Evolutionary conservation across 768 basidiomycete genomes (phyloP), one percentile per base, ranked within the genome.

Genomic region (Peribolospora baueri): DNA sequence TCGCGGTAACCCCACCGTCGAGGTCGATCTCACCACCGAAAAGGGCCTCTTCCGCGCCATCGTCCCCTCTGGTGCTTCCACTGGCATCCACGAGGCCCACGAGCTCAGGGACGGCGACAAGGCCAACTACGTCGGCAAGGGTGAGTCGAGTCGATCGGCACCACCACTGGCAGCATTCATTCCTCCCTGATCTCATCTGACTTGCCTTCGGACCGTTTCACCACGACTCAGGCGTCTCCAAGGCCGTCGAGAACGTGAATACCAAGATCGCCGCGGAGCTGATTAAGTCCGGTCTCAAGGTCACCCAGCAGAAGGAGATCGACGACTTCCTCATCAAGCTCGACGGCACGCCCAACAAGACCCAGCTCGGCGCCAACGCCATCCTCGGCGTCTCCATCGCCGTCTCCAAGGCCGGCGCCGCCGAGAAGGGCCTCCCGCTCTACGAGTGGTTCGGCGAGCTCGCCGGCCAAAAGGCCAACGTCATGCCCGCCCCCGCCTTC

Each of bases 381-480:
- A 95, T 97, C 70, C 84, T 98, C 57, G 93, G 88, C 69, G 84
- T 98, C 65, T 90, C 85, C 58, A 95, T 97, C 68, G 91, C 91
- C 42, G 86, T 83, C 53, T 76, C 84, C 47, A 81, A 84, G 71
- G 93, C 93, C 59, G 93, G 74, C 62, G 93, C 93, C 48, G 84
- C 78, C 52, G 84, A 93, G 73, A 93, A 91, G 69, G 83, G 80
- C 57, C 75, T 95, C 54, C 90, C 93, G 51, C 79, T 91, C 62
- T 97, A 95, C 76, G 78, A 84, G 68, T 87, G 95, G 75, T 77
- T 97, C 61, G 93, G 90, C 50, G 82, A 86, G 59, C 81, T 98
- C 61, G 85, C 93, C 56, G 91, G 91, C 62, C 77, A 91, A 70
- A 86, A 90, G 71, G 74, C 85, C 53, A 95, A 80, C 70, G 75